Evolutionary conservation across 352 stramenopile genomes (phyloP).

Genomic region (Phytophthora crassamura): DNA sequence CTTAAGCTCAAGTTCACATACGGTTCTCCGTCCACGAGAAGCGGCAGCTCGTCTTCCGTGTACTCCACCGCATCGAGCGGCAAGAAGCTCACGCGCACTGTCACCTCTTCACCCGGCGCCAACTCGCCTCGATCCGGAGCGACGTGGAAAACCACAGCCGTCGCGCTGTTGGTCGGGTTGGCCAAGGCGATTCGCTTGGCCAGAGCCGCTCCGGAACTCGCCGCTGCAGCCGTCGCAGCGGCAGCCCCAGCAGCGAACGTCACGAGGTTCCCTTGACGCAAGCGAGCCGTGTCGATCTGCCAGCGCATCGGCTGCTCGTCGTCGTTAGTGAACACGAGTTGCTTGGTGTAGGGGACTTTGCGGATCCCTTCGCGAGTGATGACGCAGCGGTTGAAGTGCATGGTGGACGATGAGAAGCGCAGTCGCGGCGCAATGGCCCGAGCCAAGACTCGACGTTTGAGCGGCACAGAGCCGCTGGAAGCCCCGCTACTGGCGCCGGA

Average conservation of each 20-base stretch:
- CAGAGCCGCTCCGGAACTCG: slow-evolving; percentile 8
- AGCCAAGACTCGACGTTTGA: slow-evolving; percentile 59
- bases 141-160: slow-evolving; percentile 79
- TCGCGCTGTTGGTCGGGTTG: slow-evolving; percentile 38
- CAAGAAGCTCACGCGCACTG: slow-evolving; percentile 88
- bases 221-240: slow-evolving; percentile 5
- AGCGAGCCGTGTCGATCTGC: slow-evolving; percentile 69
- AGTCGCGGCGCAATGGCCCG: slow-evolving; percentile 67
- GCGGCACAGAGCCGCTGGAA: slow-evolving; percentile 18
- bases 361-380: slow-evolving; percentile 86
- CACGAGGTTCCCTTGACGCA: slow-evolving; percentile 37
- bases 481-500: slow-evolving; percentile 10
- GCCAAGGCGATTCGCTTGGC: slow-evolving; percentile 40
- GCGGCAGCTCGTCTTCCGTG: slow-evolving; percentile 68
- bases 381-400: slow-evolving; percentile 89
- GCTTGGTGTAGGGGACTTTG: slow-evolving; percentile 89
- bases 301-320: slow-evolving; percentile 68
- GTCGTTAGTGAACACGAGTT: slow-evolving; percentile 81
- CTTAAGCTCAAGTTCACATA: slow-evolving; percentile 87
- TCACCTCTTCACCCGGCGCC: slow-evolving; percentile 73
- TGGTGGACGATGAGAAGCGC: slow-evolving; percentile 65
- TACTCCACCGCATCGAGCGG: slow-evolving; percentile 85
- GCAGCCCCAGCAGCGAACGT: slow-evolving; percentile 30
- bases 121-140: slow-evolving; percentile 84
- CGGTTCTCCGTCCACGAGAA: slow-evolving; percentile 70